These are phyloP conservation scores for Paraglomus brasilianum DNA, from an alignment of 192 early-diverging fungal species.

Conservation along the genomic window DNA sequence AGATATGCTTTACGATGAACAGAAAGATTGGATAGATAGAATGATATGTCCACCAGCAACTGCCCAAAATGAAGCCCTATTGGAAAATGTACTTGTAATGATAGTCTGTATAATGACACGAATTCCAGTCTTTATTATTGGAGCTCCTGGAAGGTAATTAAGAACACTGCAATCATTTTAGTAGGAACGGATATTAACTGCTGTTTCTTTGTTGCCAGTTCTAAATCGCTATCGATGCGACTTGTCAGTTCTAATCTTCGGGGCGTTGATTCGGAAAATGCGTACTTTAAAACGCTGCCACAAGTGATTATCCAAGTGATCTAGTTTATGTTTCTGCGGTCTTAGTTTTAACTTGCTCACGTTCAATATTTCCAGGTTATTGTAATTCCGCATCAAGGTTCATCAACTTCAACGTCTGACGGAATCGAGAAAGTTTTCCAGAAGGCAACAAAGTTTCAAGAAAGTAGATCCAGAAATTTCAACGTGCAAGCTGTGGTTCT, in stretches of 20 bases:
- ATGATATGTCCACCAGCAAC: constrained; percentile 20
- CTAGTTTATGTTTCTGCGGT: too few species aligned
- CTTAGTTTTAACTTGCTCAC: too few species aligned
- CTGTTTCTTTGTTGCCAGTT: constrained; percentile 1
- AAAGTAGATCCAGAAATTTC: constrained; percentile 28
- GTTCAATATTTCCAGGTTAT: constrained; percentile 23
- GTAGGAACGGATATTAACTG: background rate
- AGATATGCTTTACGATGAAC: constrained; percentile 14
- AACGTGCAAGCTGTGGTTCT: constrained; percentile 29
- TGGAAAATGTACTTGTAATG: constrained; percentile 30
- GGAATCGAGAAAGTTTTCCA: constrained; percentile 34
- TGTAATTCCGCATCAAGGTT: constrained; percentile 35
- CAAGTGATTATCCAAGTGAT: constrained; percentile 4
- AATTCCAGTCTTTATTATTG: constrained; percentile 26
- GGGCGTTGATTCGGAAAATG: constrained; percentile 27
- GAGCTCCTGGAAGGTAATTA: constrained; percentile 17
- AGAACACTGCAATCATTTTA: background rate
- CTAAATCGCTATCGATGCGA: constrained; percentile 31
- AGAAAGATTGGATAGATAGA: constrained; percentile 20
- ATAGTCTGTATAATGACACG: constrained; percentile 23
- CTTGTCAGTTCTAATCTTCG: constrained; percentile 31
- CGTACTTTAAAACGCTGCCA: constrained; percentile 28
- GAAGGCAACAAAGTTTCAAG: constrained; percentile 27
- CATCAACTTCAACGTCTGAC: constrained; percentile 34
- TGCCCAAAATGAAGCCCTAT: constrained; percentile 25